Evolutionary conservation across 331 rosid genomes (phyloP).

Genomic region (Acacia pycnantha): DNA sequence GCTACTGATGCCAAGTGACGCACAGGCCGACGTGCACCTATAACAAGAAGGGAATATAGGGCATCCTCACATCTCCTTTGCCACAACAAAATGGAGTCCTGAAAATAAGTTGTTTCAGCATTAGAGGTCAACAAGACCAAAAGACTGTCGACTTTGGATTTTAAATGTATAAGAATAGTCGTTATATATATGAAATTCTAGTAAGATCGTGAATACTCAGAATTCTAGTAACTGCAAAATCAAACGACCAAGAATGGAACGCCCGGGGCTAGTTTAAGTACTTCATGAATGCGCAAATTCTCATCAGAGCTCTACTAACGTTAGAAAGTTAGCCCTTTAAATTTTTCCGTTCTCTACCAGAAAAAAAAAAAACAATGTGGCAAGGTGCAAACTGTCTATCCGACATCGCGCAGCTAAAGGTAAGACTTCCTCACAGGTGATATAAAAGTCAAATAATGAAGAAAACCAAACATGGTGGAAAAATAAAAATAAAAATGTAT

Average conservation of each 20-base stretch:
- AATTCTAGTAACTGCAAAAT: not conserved
- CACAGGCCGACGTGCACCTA: conserved; percentile 95
- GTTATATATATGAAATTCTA: not conserved
- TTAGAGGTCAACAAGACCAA: conserved; percentile 19
- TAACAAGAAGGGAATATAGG: conserved; percentile 69
- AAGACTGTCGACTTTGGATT: not conserved
- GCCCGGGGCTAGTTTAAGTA: not conserved
- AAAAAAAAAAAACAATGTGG: not conserved
- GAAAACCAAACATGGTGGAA: not conserved
- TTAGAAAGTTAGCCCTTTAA: not conserved
- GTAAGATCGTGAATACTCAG: not conserved
- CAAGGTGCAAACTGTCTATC: not conserved
- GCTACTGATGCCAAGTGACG: conserved; percentile 95
- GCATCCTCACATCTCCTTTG: conserved; percentile 99
- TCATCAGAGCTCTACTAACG: conserved; percentile 5
- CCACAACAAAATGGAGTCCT: conserved; percentile 89
- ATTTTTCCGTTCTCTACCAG: not conserved
- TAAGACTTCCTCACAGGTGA: not conserved
- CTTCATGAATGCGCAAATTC: not conserved
- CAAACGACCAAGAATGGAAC: conserved; percentile 14
- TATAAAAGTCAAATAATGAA: conserved; percentile 9
- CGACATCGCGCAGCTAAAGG: not conserved
- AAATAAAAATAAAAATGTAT: not conserved
- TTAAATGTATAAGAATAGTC: not conserved
- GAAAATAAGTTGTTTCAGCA: conserved; percentile 26